These are phyloP conservation scores for Bondarzewia mesenterica DNA, from an alignment of 1,284 basidiomycete species.

Conservation along the genomic window DNA sequence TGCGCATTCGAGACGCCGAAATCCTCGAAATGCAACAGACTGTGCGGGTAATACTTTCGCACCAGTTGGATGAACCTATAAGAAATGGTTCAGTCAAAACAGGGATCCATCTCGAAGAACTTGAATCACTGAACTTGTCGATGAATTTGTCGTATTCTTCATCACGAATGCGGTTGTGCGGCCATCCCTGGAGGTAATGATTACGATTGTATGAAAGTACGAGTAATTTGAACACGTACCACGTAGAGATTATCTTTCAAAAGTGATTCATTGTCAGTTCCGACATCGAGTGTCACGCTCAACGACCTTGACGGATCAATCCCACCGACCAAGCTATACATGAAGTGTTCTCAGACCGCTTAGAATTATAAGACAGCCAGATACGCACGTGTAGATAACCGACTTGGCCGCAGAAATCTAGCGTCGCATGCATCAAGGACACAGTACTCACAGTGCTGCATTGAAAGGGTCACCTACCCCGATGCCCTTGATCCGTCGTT, in stretches of 20 bases:
- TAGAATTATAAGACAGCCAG: neutral
- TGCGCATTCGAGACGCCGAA: constrained; percentile 74
- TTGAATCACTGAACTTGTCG: constrained; percentile 57
- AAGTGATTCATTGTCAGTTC: constrained; percentile 65
- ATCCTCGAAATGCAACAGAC: constrained; percentile 71
- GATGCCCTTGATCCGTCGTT: constrained; percentile 29
- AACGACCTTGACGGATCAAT: constrained; percentile 68
- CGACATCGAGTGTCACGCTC: constrained; percentile 67
- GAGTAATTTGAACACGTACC: constrained; percentile 27
- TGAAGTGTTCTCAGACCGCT: no score
- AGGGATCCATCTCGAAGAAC: constrained; percentile 8
- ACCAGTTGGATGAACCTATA: constrained; percentile 36
- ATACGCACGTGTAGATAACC: constrained; percentile 67
- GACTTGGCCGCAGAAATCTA: constrained; percentile 87
- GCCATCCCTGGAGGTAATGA: constrained; percentile 46
- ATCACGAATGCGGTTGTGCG: constrained; percentile 53
- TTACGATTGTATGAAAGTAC: neutral
- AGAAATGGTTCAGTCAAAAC: neutral
- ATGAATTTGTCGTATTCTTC: constrained; percentile 61
- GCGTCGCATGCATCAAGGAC: neutral
- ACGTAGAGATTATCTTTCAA: constrained; percentile 62
- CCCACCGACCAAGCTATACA: constrained; percentile 64
- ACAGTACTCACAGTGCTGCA: neutral
- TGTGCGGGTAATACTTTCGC: constrained; percentile 34
- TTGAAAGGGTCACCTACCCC: constrained; percentile 27